Conservation (phyloP, 305 asterid genomes). For the Plantago rigida region DNA sequence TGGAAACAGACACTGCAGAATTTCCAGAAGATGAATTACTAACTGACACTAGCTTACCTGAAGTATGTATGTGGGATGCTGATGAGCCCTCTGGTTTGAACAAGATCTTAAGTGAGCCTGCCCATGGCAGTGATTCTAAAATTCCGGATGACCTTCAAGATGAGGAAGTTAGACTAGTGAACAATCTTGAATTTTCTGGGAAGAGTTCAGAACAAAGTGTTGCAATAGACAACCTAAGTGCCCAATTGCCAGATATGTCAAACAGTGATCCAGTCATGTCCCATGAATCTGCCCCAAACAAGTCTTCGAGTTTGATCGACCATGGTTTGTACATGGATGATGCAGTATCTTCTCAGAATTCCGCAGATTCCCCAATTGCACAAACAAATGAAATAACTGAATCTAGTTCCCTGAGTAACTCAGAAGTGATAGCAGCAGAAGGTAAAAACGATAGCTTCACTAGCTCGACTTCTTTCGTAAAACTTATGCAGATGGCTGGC, state of each 20-base stretch:
- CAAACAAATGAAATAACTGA: slow-evolving; percentile 44
- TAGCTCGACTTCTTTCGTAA: slow-evolving; percentile 38
- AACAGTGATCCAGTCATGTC: slow-evolving; percentile 34
- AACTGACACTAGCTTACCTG: slow-evolving; percentile 37
- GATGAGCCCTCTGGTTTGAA: slow-evolving; percentile 41
- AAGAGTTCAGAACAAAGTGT: slow-evolving; percentile 24
- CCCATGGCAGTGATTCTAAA: slow-evolving; percentile 3
- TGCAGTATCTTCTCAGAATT: slow-evolving; percentile 51
- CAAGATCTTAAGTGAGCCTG: slow-evolving; percentile 31
- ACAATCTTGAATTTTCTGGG: slow-evolving; percentile 23
- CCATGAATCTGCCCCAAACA: slow-evolving; percentile 35
- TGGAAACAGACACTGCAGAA: slow-evolving; percentile 29
- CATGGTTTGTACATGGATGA: slow-evolving; percentile 51
- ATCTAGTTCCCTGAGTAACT: slow-evolving; percentile 39
- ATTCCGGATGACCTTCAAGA: slow-evolving; percentile 29
- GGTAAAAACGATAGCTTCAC: slow-evolving; percentile 26
- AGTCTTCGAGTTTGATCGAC: slow-evolving; percentile 32
- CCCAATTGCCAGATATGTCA: slow-evolving; percentile 33
- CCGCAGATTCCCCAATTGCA: slow-evolving; percentile 41
- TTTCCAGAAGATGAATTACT: slow-evolving; percentile 33
- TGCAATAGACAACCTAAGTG: slow-evolving; percentile 29
- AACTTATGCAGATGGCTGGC: slow-evolving; percentile 55
- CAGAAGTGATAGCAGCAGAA: slow-evolving; percentile 37
- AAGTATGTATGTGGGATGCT: slow-evolving; percentile 34
- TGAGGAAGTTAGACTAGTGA: slow-evolving; percentile 32